A percentile compares a stretch with the other conserved stretches of the same genome.
These are phyloP conservation scores for Delonix regia DNA, from an alignment of 306 rosid species.

Conservation along the genomic window DNA sequence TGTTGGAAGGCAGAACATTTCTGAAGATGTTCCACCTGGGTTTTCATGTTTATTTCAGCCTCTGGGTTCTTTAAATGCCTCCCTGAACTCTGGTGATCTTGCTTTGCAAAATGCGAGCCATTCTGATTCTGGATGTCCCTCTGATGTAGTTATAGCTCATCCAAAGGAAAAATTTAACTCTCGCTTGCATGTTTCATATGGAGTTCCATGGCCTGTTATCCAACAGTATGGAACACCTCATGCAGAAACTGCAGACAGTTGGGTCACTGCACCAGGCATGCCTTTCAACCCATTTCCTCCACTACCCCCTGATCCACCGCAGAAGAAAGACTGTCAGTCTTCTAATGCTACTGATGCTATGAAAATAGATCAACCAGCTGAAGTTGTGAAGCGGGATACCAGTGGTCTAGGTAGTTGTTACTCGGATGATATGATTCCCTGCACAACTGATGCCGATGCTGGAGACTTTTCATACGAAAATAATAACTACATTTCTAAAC, in stretches of 20 bases:
- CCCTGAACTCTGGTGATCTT: constrained; percentile 40
- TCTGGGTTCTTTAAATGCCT: constrained; percentile 43
- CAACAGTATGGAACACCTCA: constrained; percentile 67
- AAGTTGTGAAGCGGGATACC: constrained; percentile 45
- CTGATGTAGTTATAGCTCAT: constrained; percentile 55
- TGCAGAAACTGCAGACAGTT: constrained; percentile 54
- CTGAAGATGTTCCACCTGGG: constrained; percentile 93
- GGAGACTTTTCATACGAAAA: constrained; percentile 39
- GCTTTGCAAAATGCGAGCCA: constrained; percentile 39
- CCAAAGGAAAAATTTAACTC: constrained; percentile 77
- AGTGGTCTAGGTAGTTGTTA: constrained; percentile 40
- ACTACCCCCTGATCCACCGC: constrained; percentile 64
- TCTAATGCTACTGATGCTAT: constrained; percentile 38
- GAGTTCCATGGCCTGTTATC: constrained; percentile 72
- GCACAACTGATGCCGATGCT: constrained; percentile 57
- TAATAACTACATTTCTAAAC: constrained; percentile 43
- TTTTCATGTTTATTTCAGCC: constrained; percentile 59
- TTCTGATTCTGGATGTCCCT: constrained; percentile 44
- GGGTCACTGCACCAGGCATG: constrained; percentile 90
- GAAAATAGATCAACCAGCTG: constrained; percentile 47
- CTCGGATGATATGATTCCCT: constrained; percentile 57
- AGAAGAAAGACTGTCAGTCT: constrained; percentile 47
- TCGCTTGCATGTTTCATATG: constrained; percentile 79
- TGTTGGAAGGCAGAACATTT: constrained; percentile 45
- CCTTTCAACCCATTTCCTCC: constrained; percentile 97